Evolutionary conservation across 306 rosid species (phyloP).

Genomic region (Casuarina glauca): DNA sequence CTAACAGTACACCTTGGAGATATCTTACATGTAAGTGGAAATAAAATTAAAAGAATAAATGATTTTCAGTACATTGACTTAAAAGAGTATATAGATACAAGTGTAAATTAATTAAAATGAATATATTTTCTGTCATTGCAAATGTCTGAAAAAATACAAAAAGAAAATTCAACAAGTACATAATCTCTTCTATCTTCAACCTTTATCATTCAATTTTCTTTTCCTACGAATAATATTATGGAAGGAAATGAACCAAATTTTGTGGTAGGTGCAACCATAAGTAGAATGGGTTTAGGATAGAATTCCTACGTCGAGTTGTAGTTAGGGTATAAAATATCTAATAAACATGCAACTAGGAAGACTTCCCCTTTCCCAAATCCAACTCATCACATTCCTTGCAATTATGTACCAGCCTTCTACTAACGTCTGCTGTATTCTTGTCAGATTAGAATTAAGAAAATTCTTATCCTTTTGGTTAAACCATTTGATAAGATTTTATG

Average conservation of each 20-base stretch:
- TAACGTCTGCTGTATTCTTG: background rate
- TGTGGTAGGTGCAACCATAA: background rate
- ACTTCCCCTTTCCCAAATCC: background rate
- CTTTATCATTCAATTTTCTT: background rate
- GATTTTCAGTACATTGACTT: no score
- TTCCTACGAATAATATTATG: background rate
- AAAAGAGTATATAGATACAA: background rate
- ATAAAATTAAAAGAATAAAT: no score
- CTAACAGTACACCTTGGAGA: no score
- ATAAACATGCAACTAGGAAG: background rate
- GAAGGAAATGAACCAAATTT: background rate
- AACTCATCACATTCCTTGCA: background rate
- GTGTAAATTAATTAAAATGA: background rate
- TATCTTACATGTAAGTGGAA: no score
- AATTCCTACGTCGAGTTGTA: background rate
- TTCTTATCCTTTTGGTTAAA: background rate
- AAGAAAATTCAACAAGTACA: background rate
- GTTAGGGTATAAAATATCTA: background rate
- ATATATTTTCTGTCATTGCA: background rate
- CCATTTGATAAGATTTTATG: background rate
- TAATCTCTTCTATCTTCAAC: background rate
- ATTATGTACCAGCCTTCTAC: background rate
- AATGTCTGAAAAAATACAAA: background rate
- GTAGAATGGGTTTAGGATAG: background rate
- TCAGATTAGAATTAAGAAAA: background rate